Conservation (phyloP, 139 green algal genomes). For the Picochlorum sp. region DNA sequence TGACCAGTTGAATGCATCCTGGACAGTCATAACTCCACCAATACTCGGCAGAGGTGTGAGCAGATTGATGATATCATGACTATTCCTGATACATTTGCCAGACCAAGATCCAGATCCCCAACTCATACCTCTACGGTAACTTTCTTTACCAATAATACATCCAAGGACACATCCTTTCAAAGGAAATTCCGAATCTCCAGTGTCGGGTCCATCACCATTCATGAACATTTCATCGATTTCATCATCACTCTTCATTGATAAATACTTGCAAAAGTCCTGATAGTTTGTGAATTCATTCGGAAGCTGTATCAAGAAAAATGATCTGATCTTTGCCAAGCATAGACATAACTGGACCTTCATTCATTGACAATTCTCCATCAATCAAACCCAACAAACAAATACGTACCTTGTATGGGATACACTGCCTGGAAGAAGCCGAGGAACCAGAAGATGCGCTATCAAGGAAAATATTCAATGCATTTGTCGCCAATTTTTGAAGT, state of each 20-base stretch:
- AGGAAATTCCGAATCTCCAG: not conserved
- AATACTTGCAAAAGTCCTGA: not conserved
- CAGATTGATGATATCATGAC: not conserved
- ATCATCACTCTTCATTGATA: not conserved
- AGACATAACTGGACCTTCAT: no score
- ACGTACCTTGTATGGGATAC: no score
- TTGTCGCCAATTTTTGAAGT: no score
- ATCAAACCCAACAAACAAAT: no score
- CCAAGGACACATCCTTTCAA: slow-evolving; percentile 5
- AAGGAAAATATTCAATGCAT: no score
- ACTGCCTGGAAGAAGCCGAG: no score
- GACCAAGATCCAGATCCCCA: slow-evolving; percentile 3
- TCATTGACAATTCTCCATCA: no score
- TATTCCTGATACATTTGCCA: slow-evolving; percentile 4
- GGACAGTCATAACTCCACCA: not conserved
- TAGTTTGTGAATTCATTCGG: not conserved
- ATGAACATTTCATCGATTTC: not conserved
- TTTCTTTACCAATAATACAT: slow-evolving; percentile 7
- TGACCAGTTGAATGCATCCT: slow-evolving; percentile 5
- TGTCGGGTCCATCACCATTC: not conserved
- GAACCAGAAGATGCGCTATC: no score
- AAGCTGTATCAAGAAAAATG: no score
- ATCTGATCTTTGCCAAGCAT: no score
- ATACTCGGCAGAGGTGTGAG: slow-evolving; percentile 2
- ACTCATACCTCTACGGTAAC: not conserved